These are phyloP conservation scores for Colletotrichum tanaceti DNA, from an alignment of 2,329 filamentous ascomycete species.

Conservation along the genomic window DNA sequence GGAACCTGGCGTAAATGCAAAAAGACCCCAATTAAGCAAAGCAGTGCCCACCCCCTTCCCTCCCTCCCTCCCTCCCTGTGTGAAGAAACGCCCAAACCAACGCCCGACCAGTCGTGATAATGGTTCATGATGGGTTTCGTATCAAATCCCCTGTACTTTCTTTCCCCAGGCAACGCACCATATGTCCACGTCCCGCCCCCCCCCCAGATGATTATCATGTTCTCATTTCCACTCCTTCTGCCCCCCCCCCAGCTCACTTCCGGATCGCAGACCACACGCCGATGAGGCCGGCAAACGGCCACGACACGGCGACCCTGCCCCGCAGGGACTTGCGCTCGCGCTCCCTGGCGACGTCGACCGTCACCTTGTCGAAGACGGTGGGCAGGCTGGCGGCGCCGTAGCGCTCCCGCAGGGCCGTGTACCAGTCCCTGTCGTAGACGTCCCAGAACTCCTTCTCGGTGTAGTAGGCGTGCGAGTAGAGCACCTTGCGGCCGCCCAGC, in stretches of 20 bases:
- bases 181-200: neutral
- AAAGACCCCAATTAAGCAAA: no score
- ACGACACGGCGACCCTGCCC: slow-evolving; percentile 33
- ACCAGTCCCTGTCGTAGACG: slow-evolving; percentile 69
- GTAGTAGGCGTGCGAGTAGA: slow-evolving; percentile 78
- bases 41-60: no score
- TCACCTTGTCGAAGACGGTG: slow-evolving; percentile 76
- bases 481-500: slow-evolving; percentile 74
- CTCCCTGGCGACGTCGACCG: slow-evolving; percentile 50
- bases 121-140: no score
- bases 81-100: no score
- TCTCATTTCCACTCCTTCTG: neutral
- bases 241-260: slow-evolving; percentile 8
- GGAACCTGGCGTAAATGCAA: no score
- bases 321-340: slow-evolving; percentile 10
- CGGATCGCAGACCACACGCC: slow-evolving; percentile 40
- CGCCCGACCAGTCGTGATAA: no score
- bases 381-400: slow-evolving; percentile 71
- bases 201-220: neutral
- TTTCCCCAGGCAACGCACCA: no score
- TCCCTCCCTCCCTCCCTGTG: no score
- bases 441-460: slow-evolving; percentile 76
- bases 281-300: slow-evolving; percentile 38
- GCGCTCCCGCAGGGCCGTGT: slow-evolving; percentile 65
- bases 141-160: no score